These are phyloP conservation scores for Scheffersomyces illinoinensis DNA, from an alignment of 1,139 yeast genomes.

Conservation along the genomic window DNA sequence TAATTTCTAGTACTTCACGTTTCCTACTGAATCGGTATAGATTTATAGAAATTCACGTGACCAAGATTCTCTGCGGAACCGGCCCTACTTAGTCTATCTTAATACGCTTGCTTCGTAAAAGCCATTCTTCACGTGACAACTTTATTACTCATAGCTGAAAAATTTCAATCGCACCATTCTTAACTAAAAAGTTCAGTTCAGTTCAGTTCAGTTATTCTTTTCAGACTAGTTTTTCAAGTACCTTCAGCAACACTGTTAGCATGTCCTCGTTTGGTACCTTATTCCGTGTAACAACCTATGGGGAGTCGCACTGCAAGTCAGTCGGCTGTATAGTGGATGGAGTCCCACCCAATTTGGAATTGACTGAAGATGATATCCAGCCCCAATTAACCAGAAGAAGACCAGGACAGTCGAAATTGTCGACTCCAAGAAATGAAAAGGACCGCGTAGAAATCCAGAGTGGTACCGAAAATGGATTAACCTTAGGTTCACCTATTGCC, in stretches of 20 bases:
- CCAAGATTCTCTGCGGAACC: too few species aligned
- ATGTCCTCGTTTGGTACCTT: slow-evolving; percentile 50
- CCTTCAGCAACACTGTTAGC: slow-evolving; percentile 2
- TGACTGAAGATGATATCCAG: slow-evolving; percentile 86
- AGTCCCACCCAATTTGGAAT: slow-evolving; percentile 90
- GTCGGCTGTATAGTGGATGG: slow-evolving; percentile 99
- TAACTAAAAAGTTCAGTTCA: neutral
- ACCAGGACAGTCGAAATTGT: slow-evolving; percentile 91
- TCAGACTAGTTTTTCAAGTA: neutral
- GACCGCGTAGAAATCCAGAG: slow-evolving; percentile 91
- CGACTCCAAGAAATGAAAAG: slow-evolving; percentile 95
- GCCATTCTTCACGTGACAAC: neutral
- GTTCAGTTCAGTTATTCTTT: too few species aligned
- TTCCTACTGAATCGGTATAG: too few species aligned
- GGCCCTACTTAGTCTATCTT: too few species aligned
- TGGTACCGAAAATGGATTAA: slow-evolving; percentile 88
- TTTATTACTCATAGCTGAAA: neutral
- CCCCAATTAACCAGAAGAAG: slow-evolving; percentile 95
- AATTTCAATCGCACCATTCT: neutral
- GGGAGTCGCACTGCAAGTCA: slow-evolving; percentile 97
- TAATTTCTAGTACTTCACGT: too few species aligned
- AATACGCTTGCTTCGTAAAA: neutral
- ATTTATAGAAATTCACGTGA: too few species aligned
- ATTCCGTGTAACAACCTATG: slow-evolving; percentile 85
- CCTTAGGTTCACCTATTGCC: slow-evolving; percentile 94